Percentiles rank a stretch among this genome's conserved stretches.
Evolutionary conservation across 225 moss, liverwort and hornwort species (phyloP).

Genomic region (Lunularia cruciata): DNA sequence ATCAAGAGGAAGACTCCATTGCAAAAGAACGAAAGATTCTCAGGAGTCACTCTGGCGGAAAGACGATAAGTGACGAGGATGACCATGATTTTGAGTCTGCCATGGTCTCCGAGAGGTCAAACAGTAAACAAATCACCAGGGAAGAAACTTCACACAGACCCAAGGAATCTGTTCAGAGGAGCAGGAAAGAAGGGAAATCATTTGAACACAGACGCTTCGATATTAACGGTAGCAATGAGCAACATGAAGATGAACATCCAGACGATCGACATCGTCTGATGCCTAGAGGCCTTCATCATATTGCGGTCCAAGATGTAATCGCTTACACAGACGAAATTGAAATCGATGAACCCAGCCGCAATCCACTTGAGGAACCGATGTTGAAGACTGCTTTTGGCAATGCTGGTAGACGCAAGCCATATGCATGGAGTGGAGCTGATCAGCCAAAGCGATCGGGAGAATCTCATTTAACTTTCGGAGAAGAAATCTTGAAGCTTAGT

Average conservation of each 20-base stretch:
- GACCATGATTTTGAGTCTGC: not conserved
- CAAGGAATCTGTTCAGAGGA: not conserved
- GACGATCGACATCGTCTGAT: not conserved
- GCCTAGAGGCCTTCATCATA: not conserved
- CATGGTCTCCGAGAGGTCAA: not conserved
- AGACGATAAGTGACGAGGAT: not conserved
- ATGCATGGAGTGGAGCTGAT: not conserved
- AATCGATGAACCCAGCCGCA: not conserved
- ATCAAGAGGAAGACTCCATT: not conserved
- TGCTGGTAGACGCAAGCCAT: not conserved
- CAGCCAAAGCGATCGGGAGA: not conserved
- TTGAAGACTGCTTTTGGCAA: not conserved
- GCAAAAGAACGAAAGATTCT: not conserved
- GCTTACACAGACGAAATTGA: not conserved
- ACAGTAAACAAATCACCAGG: not conserved
- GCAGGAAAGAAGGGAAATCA: not conserved
- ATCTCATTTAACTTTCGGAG: not conserved
- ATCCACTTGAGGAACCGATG: not conserved
- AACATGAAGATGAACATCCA: not conserved
- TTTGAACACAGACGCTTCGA: too few relatives aligned
- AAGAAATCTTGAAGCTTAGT: not conserved
- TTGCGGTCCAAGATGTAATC: not conserved
- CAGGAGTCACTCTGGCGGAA: not conserved
- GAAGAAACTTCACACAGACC: not conserved
- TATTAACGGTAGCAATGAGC: not conserved